Base-by-base conservation (phyloP, 1,284 basidiomycete species). In the Fistulina hepatica region DNA sequence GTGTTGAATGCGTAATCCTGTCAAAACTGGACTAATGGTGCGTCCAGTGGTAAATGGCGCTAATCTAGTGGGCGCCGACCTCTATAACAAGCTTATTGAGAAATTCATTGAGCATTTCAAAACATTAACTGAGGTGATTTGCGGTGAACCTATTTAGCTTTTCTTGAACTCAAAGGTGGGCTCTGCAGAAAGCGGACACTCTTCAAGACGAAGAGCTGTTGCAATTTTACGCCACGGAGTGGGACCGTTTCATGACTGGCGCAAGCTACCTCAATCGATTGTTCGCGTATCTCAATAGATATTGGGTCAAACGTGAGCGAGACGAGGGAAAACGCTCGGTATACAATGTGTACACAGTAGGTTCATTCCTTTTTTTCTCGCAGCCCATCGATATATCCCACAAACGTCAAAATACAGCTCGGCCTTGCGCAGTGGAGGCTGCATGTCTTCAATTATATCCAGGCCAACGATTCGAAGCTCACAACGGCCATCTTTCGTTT, bases 241-340 rank as follows among this genome's bases (percentile, higher is more conserved):
- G 95, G 94, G 85, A 92, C 54, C 75, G 91, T 28, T 98, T 97
- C 63, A 98, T 94, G 1, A 91, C 81, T 1, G 94, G 94, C 42
- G 92, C 94, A 7, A 91, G 89, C 58, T 97, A 93, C 58, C 83
- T 98, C 54, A 92, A 95, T 55, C 81, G 92, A 44, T 64, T 98
- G 28, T 97, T 97, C 67, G 85, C 89, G 15, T 97, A 97, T 61
- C 76, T 97, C 44, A 97, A 98, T 59, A 86, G 94, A 42, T 92
- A 97, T 63, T 99, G 95, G 95, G 93, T 99, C 34, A 97, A 95
- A 65, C 78, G 94, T 32, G 93, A 98, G 59, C 83, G 94, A 56
- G 95, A 98, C 52, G 94, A 99, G 57, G 95, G 95, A 5, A 76
- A 91, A 53, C 97, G 93, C 62, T 83, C 85, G 36, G 84, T 97